Conservation (phyloP, 345 rosid species). For the Acer negundo region DNA sequence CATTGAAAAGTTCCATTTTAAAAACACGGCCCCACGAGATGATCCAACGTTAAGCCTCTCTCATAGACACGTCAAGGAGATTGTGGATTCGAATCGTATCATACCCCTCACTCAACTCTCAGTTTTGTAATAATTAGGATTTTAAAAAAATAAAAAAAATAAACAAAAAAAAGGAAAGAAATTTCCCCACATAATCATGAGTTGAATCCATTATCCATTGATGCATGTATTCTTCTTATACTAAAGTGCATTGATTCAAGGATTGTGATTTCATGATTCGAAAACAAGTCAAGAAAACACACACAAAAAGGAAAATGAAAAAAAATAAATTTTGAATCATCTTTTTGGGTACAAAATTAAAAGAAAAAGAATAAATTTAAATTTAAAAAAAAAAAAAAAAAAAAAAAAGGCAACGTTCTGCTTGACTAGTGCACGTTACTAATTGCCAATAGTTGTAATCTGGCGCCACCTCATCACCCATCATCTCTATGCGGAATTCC, state of each 20-base stretch:
- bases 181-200: too few species aligned
- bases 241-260: background rate
- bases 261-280: background rate
- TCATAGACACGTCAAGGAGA: too few species aligned
- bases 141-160: too few species aligned
- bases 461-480: constrained; percentile 50
- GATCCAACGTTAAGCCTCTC: too few species aligned
- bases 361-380: background rate
- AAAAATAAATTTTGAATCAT: background rate
- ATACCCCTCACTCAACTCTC: too few species aligned
- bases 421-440: background rate
- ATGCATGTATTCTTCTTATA: background rate
- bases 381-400: background rate
- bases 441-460: constrained; percentile 17
- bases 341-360: background rate
- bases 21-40: background rate
- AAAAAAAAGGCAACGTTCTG: background rate
- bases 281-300: background rate
- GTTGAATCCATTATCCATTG: background rate
- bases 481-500: constrained; percentile 25
- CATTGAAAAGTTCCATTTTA: background rate
- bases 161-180: too few species aligned
- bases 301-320: background rate
- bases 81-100: too few species aligned
- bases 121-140: too few species aligned